Base-by-base conservation (phyloP, 768 basidiomycete genomes). In the Tylopilus felleus region DNA sequence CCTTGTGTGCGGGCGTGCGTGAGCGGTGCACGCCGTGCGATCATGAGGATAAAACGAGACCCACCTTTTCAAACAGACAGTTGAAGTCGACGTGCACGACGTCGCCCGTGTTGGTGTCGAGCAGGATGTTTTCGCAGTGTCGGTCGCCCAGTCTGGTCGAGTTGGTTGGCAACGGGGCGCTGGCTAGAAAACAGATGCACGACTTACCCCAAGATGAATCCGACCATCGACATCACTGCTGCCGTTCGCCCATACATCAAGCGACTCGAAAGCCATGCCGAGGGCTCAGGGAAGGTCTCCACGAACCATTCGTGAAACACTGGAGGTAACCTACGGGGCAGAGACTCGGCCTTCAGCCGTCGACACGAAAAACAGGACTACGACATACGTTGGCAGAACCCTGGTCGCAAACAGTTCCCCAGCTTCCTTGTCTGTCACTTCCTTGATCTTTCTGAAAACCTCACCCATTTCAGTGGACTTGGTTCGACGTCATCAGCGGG, bases 211-310 rank as follows among this genome's bases (percentile, higher is more conserved):
- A 98, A 76, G 40, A 99, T 93, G 63, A 90, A 96, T 12, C 97
- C 97, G 21, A 98, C 90, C 90, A 99, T 98, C 1, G 90, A 97
- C 88, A 97, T 98, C 50, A 98, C 97, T 0, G 96, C 97, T 0
- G 90, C 82, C 0, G 96, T 97, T 40, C 96, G 80, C 5, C 82
- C 86, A 65, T 95, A 99, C 1, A 83, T 77, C 60, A 92, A 70
- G n/a, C 96, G 84, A 67, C 90, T 90, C 1, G 86, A 81, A 16
- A 98, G 79, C 97, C 97, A 99, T 0, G 91, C 89, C 0, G 90
- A 86, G 0, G 97, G 97, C 62, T 99, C 97, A 0, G 97, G 95
- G 73, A 98, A 98, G 0, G 89, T 95, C 66, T 93, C 90, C 31
- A 96, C 72, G 69, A 99, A 98, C 97, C 97, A 99, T 60, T 97